Evolutionary conservation across 2,329 filamentous ascomycete species (phyloP).

Genomic region (Pezicula neosporulosa): DNA sequence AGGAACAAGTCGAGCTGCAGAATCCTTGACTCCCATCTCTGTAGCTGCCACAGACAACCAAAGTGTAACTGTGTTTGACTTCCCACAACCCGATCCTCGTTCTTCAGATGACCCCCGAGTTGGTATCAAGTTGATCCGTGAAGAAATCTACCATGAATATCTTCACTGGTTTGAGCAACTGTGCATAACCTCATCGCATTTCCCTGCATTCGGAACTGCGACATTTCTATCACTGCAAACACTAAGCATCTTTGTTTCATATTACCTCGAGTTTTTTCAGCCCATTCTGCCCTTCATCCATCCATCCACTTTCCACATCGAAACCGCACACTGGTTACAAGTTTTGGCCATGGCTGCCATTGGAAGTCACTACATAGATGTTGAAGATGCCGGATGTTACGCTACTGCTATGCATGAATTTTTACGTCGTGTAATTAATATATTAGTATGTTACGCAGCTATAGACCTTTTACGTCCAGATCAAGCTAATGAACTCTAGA

Average conservation of each 20-base stretch:
- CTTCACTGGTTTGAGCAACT: constrained; percentile 12
- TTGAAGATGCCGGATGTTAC: constrained; percentile 24
- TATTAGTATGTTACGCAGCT: constrained; percentile 25
- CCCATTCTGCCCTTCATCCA: constrained; percentile 37
- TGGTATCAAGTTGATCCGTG: neutral
- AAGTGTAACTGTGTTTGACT: neutral
- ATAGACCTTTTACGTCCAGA: neutral
- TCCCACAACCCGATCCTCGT: neutral
- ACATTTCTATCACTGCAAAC: constrained; percentile 14
- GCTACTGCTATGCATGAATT: constrained; percentile 36
- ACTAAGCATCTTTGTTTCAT: constrained; percentile 25
- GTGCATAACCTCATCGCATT: constrained; percentile 14
- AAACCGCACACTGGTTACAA: constrained; percentile 35
- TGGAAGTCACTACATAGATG: constrained; percentile 33
- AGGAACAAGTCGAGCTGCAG: constrained; percentile 2
- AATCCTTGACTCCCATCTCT: constrained; percentile 4
- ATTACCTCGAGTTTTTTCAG: constrained; percentile 36
- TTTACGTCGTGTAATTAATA: constrained; percentile 32
- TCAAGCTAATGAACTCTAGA: constrained; percentile 3
- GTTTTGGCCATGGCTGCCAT: constrained; percentile 35
- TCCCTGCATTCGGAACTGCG: constrained; percentile 5
- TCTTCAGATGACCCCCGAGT: neutral
- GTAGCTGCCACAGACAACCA: neutral
- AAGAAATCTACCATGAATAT: constrained; percentile 14
- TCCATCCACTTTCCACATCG: constrained; percentile 31